phyloP scores from a whole-genome alignment of 768 basidiomycete species.

The Ramaria rubella region DNA sequence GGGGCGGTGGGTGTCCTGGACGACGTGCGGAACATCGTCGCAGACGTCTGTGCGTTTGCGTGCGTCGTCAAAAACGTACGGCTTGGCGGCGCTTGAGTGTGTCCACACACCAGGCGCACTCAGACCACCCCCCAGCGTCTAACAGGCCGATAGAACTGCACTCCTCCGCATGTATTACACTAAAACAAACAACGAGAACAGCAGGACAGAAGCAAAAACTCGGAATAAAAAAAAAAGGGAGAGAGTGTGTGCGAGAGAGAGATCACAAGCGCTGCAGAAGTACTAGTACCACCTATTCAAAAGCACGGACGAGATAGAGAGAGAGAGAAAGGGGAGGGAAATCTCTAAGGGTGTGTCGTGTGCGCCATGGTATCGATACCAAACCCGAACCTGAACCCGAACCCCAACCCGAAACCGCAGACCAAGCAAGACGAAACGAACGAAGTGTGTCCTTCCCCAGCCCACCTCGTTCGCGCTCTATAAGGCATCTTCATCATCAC shows the following conservation, averaged over 20 bases:
- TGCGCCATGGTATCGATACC: not conserved
- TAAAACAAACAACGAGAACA: slow-evolving; percentile 30
- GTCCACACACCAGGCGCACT: no score
- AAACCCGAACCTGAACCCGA: no score
- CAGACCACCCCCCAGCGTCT: no score
- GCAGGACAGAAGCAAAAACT: slow-evolving; percentile 16
- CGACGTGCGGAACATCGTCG: slow-evolving; percentile 5
- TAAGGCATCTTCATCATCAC: no score
- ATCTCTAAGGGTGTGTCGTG: not conserved
- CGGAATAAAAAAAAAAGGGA: slow-evolving; percentile 27
- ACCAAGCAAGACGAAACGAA: no score
- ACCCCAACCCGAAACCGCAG: no score
- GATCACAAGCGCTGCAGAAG: no score
- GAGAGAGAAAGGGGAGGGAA: not conserved
- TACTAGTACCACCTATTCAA: no score
- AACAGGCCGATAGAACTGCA: not conserved
- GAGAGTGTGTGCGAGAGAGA: not conserved
- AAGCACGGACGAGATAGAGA: no score
- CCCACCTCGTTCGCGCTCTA: no score
- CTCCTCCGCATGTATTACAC: not conserved
- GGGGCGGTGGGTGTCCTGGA: not conserved
- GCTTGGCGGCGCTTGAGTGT: no score
- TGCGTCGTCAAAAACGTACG: not conserved
- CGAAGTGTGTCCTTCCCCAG: no score
- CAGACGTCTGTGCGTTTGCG: not conserved